Evolutionary conservation across 192 early-diverging fungal genomes (phyloP).

Genomic region (Backusella circina): DNA sequence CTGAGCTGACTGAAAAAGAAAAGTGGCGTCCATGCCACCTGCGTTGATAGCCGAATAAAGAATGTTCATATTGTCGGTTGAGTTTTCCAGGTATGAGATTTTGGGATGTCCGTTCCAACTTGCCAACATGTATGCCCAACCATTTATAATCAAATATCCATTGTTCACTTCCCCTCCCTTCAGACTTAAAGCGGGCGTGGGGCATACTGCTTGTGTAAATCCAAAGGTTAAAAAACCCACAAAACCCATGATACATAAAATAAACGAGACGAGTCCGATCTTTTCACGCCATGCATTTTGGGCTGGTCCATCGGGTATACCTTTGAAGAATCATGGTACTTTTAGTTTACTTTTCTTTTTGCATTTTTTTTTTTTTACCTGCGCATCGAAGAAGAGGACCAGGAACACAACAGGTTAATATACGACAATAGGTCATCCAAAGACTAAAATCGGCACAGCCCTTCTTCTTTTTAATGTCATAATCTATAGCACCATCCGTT

Average conservation of each 20-base stretch:
- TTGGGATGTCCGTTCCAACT: slow-evolving; percentile 14
- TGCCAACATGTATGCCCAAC: slow-evolving; percentile 61
- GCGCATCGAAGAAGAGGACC: slow-evolving; percentile 28
- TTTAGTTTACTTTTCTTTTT: not conserved
- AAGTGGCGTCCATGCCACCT: slow-evolving; percentile 66
- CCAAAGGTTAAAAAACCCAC: slow-evolving; percentile 90
- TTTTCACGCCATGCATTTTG: slow-evolving; percentile 91
- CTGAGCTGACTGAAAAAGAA: slow-evolving; percentile 55
- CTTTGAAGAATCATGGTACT: not conserved
- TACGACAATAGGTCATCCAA: slow-evolving; percentile 41
- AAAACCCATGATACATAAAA: slow-evolving; percentile 61
- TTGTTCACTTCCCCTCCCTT: slow-evolving; percentile 28
- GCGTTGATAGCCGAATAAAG: slow-evolving; percentile 54
- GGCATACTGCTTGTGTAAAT: slow-evolving; percentile 62
- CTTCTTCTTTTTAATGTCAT: not conserved
- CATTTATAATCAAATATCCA: slow-evolving; percentile 56
- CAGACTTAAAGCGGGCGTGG: slow-evolving; percentile 31
- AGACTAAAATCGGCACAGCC: slow-evolving; percentile 16
- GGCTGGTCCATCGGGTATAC: slow-evolving; percentile 37
- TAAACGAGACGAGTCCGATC: slow-evolving; percentile 80
- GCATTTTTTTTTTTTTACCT: slow-evolving; percentile 26
- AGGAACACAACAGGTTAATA: slow-evolving; percentile 43
- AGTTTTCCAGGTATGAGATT: slow-evolving; percentile 18
- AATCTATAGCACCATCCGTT: not conserved
- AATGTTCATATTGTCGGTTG: slow-evolving; percentile 32